Evolutionary conservation across 1,284 basidiomycete genomes (phyloP).

Genomic region (Leccinum cinnamomeum): DNA sequence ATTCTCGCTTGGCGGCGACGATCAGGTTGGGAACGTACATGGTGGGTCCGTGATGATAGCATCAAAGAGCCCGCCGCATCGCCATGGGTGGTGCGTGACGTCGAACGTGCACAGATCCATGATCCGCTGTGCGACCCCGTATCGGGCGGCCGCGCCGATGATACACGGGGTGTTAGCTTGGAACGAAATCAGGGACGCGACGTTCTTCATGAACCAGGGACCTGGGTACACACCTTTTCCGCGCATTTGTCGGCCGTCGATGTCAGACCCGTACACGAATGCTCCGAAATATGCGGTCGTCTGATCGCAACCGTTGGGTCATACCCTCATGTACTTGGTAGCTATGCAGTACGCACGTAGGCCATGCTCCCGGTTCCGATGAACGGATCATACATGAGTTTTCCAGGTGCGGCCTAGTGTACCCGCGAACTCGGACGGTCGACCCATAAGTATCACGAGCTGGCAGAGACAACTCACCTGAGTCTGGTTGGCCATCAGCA

Average conservation of each 20-base stretch:
- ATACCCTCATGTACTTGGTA: slow-evolving; percentile 22
- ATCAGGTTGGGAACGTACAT: slow-evolving; percentile 51
- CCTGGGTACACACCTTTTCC: slow-evolving; percentile 65
- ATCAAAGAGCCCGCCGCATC: slow-evolving; percentile 88
- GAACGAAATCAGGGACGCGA: not conserved
- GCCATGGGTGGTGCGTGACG: slow-evolving; percentile 86
- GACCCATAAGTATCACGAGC: not conserved
- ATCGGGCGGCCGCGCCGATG: slow-evolving; percentile 80
- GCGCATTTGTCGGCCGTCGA: slow-evolving; percentile 95
- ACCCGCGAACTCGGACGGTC: slow-evolving; percentile 44
- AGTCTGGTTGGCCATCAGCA: slow-evolving; percentile 96
- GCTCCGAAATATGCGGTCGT: slow-evolving; percentile 89
- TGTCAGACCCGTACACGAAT: slow-evolving; percentile 88
- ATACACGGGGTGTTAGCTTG: slow-evolving; percentile 66
- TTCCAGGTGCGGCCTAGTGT: slow-evolving; percentile 78
- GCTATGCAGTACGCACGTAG: slow-evolving; percentile 52
- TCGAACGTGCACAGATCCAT: slow-evolving; percentile 90
- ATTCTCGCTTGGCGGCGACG: not conserved
- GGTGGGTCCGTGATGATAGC: slow-evolving; percentile 95
- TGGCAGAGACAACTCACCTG: slow-evolving; percentile 47
- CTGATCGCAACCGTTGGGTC: slow-evolving; percentile 37
- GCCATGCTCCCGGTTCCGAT: slow-evolving; percentile 96
- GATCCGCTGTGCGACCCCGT: slow-evolving; percentile 75
- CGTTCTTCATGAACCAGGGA: not conserved
- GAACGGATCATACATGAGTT: slow-evolving; percentile 95